These are phyloP conservation scores for Calonectria pauciramosa DNA, from an alignment of 2,329 filamentous ascomycete species.

Conservation along the genomic window DNA sequence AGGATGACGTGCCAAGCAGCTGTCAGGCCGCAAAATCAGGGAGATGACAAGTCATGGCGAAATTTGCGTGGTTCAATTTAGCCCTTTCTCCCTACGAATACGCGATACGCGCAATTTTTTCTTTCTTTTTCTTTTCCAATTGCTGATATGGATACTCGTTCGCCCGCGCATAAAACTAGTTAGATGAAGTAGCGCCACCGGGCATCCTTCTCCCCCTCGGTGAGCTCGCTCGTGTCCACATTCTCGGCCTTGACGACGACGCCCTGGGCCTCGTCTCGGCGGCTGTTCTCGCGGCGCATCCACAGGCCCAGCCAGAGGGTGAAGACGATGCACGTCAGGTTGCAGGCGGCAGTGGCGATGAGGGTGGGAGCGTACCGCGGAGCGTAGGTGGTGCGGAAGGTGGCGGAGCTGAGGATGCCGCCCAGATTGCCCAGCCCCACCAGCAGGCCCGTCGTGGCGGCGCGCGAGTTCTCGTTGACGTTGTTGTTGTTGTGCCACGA, in stretches of 20 bases:
- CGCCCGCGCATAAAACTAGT: background rate
- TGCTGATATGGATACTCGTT: background rate
- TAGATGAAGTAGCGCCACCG: conserved; percentile 37
- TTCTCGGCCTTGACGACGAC: conserved; percentile 32
- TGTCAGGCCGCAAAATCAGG: background rate
- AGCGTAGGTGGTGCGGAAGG: conserved; percentile 62
- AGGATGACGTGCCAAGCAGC: conserved; percentile 7
- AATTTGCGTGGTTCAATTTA: background rate
- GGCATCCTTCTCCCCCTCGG: conserved; percentile 29
- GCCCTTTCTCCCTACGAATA: background rate
- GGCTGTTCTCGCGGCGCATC: conserved; percentile 34
- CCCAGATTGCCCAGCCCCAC: conserved; percentile 64
- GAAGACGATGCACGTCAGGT: conserved; percentile 37
- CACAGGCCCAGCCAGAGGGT: conserved; percentile 36
- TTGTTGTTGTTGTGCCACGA: conserved; percentile 68
- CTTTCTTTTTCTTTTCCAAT: no score
- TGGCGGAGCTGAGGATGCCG: conserved; percentile 60
- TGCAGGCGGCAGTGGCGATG: conserved; percentile 55
- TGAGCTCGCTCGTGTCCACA: conserved; percentile 35
- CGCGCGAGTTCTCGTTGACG: conserved; percentile 60
- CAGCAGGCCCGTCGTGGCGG: conserved; percentile 61
- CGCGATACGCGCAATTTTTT: background rate
- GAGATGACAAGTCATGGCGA: background rate
- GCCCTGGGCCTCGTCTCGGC: conserved; percentile 30
- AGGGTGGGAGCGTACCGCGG: conserved; percentile 63